phyloP scores from a whole-genome alignment of 495 filamentous ascomycete species.

The Penicillium chermesinum region DNA sequence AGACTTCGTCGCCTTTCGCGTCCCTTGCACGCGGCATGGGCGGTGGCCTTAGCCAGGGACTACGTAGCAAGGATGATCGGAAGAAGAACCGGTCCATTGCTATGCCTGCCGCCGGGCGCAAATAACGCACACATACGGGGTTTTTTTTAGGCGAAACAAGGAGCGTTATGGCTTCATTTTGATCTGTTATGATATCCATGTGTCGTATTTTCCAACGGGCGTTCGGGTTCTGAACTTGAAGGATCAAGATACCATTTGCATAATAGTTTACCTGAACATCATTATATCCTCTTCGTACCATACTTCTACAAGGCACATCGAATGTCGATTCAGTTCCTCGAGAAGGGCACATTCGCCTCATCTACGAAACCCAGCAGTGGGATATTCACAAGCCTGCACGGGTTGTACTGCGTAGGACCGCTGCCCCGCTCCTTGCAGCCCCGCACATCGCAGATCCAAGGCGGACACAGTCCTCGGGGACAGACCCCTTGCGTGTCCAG shows the following conservation, averaged over 20 bases:
- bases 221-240: too few species aligned
- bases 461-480: not conserved
- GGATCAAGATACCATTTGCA: too few species aligned
- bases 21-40: conserved; percentile 44
- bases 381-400: too few species aligned
- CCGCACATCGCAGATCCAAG: not conserved
- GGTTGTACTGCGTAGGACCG: too few species aligned
- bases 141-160: not conserved
- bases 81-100: conserved; percentile 22
- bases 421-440: not conserved
- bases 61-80: conserved; percentile 31
- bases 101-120: conserved; percentile 8
- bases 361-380: too few species aligned
- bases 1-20: conserved; percentile 39
- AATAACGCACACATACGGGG: not conserved
- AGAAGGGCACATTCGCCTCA: too few species aligned
- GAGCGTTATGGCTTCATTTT: not conserved
- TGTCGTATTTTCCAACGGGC: not conserved
- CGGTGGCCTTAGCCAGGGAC: conserved; percentile 38
- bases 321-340: too few species aligned
- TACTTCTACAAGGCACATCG: too few species aligned
- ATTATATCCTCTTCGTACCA: too few species aligned
- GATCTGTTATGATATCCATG: conserved; percentile 11
- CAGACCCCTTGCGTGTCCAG: not conserved
- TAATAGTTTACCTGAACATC: too few species aligned